Base-by-base conservation (phyloP, 1,284 basidiomycete genomes). In the Exobasidium cylindrosporum region DNA sequence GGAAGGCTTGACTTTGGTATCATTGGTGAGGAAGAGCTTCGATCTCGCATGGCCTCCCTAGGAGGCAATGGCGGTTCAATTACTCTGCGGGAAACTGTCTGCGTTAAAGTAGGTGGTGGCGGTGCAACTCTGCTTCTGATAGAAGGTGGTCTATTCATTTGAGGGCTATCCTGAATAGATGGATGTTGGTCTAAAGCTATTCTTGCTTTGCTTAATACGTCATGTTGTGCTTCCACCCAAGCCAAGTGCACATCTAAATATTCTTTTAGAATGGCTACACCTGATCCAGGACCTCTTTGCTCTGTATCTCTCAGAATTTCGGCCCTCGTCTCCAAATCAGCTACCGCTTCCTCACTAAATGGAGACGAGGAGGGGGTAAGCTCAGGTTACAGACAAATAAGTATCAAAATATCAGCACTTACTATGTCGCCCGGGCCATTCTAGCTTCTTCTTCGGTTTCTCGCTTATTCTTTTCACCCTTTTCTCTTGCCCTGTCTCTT, bases 291-390 rank as follows among this genome's bases (percentile, higher is more conserved):
- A 24, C 53, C 53, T 40, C 21, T 23, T 28, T 55, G 53, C 30
- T 55, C 53, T 40, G 32, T 14, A 13, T 44, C 53, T 29, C n/a
- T n/a, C 29, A 55, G 30, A 24, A 55, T 35, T 13, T n/a, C 32
- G 17, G 26, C 53, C 32, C 53, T 35, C 3, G 53, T 55, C 26
- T 55, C 53, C 2, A 55, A 13, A 55, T 55, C 53, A 55, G n/a
- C 53, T 17, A 3, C n/a, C 32, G 53, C 53, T 55, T 55, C 32
- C 30, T 55, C 53, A 17, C 47, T 50, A 14, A 14, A 31, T 7
- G 21, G 21, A 7, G 14, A 50, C 21, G 47, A 50, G 10, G n/a
- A 50, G 47, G 29, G 21, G 47, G 7, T 14, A 50, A 23, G 47
- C 10, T 21, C 7, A 23, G 7, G 47, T 50, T 21, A 23, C 7